These are phyloP conservation scores for Antitrichia curtipendula DNA, from an alignment of 225 moss, liverwort and hornwort species.

Conservation along the genomic window DNA sequence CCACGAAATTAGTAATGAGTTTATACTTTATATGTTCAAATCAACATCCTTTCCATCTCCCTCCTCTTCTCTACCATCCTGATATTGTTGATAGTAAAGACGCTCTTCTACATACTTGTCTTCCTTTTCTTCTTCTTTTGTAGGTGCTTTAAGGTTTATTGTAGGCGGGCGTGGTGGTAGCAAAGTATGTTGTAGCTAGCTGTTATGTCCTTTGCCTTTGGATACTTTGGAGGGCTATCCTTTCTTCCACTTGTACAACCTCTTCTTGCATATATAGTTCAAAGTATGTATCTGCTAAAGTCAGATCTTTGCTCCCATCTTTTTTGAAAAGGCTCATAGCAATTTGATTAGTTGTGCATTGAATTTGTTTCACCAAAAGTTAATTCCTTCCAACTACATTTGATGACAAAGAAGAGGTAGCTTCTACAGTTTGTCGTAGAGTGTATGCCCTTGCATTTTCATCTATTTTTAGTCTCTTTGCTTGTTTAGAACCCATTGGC, in stretches of 20 bases:
- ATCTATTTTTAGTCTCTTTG: background rate
- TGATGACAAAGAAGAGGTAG: background rate
- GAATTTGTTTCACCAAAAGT: background rate
- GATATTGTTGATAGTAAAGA: background rate
- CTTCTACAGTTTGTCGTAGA: rapidly evolving
- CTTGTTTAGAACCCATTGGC: background rate
- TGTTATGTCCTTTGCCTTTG: background rate
- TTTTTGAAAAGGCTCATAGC: background rate
- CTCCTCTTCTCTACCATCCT: background rate
- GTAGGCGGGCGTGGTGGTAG: background rate
- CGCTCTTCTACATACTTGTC: too few relatives aligned
- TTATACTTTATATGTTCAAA: background rate
- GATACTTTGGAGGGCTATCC: background rate
- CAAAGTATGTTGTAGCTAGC: background rate
- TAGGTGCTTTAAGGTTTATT: too few relatives aligned
- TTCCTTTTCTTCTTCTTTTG: too few relatives aligned
- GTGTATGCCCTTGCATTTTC: background rate
- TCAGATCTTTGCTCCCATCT: background rate
- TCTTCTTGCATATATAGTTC: rapidly evolving
- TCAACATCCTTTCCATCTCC: background rate
- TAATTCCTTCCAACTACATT: background rate
- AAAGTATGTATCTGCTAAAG: background rate
- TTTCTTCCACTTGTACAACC: background rate
- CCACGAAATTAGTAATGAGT: background rate
- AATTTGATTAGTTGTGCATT: background rate